Percentiles rank a stretch among this genome's conserved stretches.
These are phyloP conservation scores for Leccinum fallax DNA, from an alignment of 1,284 basidiomycete species.

Conservation along the genomic window DNA sequence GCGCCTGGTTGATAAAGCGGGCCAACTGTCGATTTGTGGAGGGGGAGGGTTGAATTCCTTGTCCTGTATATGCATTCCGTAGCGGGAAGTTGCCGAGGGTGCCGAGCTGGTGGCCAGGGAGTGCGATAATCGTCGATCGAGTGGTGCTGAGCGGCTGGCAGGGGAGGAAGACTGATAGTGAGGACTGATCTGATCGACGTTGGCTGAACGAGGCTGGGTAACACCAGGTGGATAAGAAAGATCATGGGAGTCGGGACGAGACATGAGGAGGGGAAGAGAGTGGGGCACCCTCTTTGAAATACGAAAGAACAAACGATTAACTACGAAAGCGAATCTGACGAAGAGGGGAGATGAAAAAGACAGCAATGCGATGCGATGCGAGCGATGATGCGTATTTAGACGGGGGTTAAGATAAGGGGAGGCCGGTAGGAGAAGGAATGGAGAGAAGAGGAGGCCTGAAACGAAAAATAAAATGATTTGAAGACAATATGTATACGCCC, in stretches of 20 bases:
- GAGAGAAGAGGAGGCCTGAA: conserved; percentile 25
- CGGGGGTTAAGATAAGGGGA: conserved; percentile 35
- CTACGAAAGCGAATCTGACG: conserved; percentile 36
- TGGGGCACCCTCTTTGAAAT: conserved; percentile 12
- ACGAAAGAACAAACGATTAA: conserved; percentile 33
- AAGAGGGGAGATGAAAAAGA: conserved; percentile 28
- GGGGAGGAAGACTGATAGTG: conserved; percentile 19
- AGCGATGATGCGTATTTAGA: conserved; percentile 35
- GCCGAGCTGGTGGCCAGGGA: conserved; percentile 18
- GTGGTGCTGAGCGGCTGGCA: conserved; percentile 10
- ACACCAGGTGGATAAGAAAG: conserved; percentile 45
- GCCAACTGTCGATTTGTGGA: conserved; percentile 30
- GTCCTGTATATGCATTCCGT: conserved; percentile 38
- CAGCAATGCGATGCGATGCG: conserved; percentile 40
- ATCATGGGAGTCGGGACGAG: conserved; percentile 46
- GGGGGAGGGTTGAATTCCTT: conserved; percentile 37
- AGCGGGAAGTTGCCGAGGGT: conserved; percentile 35
- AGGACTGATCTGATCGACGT: conserved; percentile 22
- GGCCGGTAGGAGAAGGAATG: conserved; percentile 8
- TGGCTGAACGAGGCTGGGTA: conserved; percentile 17
- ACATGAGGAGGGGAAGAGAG: conserved; percentile 31
- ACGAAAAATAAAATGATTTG: conserved; percentile 30
- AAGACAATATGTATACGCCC: conserved; percentile 29
- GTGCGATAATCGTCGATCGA: conserved; percentile 29
- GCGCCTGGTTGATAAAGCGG: conserved; percentile 48